These are phyloP conservation scores for Filobasidium uniguttulatum DNA, from an alignment of 1,284 basidiomycete genomes.

Conservation along the genomic window DNA sequence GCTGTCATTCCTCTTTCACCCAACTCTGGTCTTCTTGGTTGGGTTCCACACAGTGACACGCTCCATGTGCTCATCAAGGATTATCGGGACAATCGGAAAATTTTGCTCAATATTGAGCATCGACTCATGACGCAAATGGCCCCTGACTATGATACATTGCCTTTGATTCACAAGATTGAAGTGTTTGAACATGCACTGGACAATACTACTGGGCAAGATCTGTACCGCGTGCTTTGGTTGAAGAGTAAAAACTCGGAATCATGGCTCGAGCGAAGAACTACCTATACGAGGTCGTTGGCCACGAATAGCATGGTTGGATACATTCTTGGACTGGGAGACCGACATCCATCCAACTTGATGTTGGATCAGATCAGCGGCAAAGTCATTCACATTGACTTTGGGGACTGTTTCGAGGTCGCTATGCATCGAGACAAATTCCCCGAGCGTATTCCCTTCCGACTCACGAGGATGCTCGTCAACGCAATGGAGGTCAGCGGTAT, in stretches of 20 bases:
- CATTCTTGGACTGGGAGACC: conserved; percentile 94
- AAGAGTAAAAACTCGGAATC: conserved; percentile 91
- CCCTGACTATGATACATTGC: conserved; percentile 92
- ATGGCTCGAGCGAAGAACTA: conserved; percentile 94
- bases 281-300: conserved; percentile 88
- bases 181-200: conserved; percentile 98
- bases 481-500: conserved; percentile 99
- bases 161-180: conserved; percentile 92
- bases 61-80: conserved; percentile 96
- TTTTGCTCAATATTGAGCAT: conserved; percentile 95
- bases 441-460: conserved; percentile 94
- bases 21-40: conserved; percentile 86
- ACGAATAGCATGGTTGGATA: conserved; percentile 96
- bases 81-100: conserved; percentile 87
- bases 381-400: conserved; percentile 95
- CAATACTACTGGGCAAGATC: conserved; percentile 95
- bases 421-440: conserved; percentile 98
- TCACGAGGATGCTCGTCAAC: conserved; percentile 96
- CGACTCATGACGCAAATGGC: conserved; percentile 99
- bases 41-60: conserved; percentile 95
- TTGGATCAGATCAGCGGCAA: conserved; percentile 87
- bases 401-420: conserved; percentile 86
- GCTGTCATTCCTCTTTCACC: conserved; percentile 92
- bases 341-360: conserved; percentile 92
- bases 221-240: conserved; percentile 97